A percentile compares a stretch with the other conserved stretches of the same genome.
These are phyloP conservation scores for Vinca minor DNA, from an alignment of 257 asterid genomes.

Conservation along the genomic window DNA sequence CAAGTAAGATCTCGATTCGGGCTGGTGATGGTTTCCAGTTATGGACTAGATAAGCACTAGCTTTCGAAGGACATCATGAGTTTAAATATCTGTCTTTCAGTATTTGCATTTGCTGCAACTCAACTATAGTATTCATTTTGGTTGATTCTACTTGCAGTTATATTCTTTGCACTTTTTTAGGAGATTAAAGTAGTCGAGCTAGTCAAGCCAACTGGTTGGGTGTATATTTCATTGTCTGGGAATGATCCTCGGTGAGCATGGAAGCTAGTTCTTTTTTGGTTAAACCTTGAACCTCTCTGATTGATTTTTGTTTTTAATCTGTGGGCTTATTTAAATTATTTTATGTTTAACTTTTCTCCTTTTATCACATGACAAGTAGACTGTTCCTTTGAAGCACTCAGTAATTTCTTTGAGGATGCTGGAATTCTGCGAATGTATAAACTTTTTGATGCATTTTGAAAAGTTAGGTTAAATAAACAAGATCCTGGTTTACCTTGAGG, in stretches of 20 bases:
- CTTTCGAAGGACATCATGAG: background rate
- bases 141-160: constrained; percentile 7
- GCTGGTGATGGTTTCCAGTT: constrained; percentile 96
- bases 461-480: background rate
- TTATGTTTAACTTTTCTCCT: background rate
- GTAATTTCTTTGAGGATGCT: background rate
- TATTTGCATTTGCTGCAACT: background rate
- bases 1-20: constrained; percentile 77
- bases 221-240: constrained; percentile 76
- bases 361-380: background rate
- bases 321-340: background rate
- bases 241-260: constrained; percentile 71
- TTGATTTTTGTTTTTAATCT: constrained; percentile 11
- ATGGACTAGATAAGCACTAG: background rate
- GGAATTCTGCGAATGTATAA: background rate
- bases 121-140: background rate
- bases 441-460: background rate
- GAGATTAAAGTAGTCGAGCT: constrained; percentile 88
- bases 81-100: background rate
- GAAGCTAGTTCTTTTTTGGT: background rate
- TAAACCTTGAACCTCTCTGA: constrained; percentile 5
- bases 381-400: background rate
- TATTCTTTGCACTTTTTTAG: constrained; percentile 25
- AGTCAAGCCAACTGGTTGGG: constrained; percentile 88
- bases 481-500: background rate